These are phyloP conservation scores for Ramalina intermedia DNA, from an alignment of 495 filamentous ascomycete species.

Conservation along the genomic window DNA sequence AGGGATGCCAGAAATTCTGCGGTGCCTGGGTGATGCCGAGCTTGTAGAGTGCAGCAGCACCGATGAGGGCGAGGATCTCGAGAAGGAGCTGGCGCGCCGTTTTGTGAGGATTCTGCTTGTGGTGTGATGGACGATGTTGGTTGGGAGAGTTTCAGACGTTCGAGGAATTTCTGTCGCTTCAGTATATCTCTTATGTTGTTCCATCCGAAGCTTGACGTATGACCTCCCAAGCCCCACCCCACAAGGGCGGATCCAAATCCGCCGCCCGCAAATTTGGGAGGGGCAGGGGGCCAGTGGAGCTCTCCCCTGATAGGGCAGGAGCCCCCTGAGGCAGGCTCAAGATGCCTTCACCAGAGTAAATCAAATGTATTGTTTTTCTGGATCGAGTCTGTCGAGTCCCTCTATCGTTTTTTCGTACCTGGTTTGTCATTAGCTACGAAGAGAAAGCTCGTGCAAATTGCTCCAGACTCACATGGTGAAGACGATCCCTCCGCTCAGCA, in stretches of 20 bases:
- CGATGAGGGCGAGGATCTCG: background rate
- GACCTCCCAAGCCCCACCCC: background rate
- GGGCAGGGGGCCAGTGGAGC: background rate
- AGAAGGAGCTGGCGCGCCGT: background rate
- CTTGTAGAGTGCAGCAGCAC: background rate
- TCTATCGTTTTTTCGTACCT: slow-evolving; percentile 98
- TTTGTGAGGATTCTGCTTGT: background rate
- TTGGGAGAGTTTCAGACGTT: too few relatives aligned
- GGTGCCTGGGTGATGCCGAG: background rate
- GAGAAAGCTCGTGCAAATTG: background rate
- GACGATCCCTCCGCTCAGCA: slow-evolving; percentile 89
- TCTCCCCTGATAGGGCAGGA: background rate
- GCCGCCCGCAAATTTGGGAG: background rate
- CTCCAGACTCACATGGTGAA: slow-evolving; percentile 65
- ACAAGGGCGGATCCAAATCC: background rate
- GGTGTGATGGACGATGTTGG: background rate
- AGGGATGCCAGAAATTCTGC: background rate
- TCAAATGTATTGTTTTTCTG: slow-evolving; percentile 71
- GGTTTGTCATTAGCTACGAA: background rate
- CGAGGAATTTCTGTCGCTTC: too few relatives aligned
- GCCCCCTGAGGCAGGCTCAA: background rate
- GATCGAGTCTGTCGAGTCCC: slow-evolving; percentile 64
- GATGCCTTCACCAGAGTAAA: background rate
- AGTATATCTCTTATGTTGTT: too few relatives aligned
- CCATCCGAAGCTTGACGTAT: too few relatives aligned